These are phyloP conservation scores for Termitomyces eurrhizus DNA, from an alignment of 768 basidiomycete genomes.

Conservation along the genomic window DNA sequence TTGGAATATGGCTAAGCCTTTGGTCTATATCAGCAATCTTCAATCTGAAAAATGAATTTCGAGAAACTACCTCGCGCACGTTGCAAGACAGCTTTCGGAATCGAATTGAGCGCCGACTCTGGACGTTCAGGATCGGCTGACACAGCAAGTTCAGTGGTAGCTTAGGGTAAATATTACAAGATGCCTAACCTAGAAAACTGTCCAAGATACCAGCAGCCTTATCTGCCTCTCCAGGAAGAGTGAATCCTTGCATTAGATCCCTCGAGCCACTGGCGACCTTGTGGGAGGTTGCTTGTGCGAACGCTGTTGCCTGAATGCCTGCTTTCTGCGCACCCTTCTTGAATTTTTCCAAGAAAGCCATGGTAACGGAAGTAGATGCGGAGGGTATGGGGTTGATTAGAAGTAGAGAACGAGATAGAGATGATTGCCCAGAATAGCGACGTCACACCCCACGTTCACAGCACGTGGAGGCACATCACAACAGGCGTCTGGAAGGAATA, in stretches of 20 bases:
- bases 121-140: slow-evolving; percentile 85
- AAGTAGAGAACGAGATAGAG: background rate
- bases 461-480: background rate
- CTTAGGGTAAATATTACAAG: background rate
- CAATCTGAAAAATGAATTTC: background rate
- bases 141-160: slow-evolving; percentile 5
- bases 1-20: slow-evolving; percentile 92
- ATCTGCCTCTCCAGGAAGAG: slow-evolving; percentile 87
- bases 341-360: slow-evolving; percentile 76
- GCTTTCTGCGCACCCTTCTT: slow-evolving; percentile 78
- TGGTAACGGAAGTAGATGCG: slow-evolving; percentile 10
- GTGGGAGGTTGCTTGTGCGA: slow-evolving; percentile 61
- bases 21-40: background rate
- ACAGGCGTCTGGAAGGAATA: no score
- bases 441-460: background rate
- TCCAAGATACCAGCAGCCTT: slow-evolving; percentile 91
- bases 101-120: slow-evolving; percentile 86
- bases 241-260: slow-evolving; percentile 82
- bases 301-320: slow-evolving; percentile 73
- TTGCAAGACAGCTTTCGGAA: slow-evolving; percentile 90
- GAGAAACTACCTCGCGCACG: slow-evolving; percentile 72
- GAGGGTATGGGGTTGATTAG: background rate
- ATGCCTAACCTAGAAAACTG: slow-evolving; percentile 75
- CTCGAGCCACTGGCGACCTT: slow-evolving; percentile 73
- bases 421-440: background rate